These are phyloP conservation scores for Trichoderma reesei DNA, from an alignment of 495 filamentous ascomycete species.

Conservation along the genomic window DNA sequence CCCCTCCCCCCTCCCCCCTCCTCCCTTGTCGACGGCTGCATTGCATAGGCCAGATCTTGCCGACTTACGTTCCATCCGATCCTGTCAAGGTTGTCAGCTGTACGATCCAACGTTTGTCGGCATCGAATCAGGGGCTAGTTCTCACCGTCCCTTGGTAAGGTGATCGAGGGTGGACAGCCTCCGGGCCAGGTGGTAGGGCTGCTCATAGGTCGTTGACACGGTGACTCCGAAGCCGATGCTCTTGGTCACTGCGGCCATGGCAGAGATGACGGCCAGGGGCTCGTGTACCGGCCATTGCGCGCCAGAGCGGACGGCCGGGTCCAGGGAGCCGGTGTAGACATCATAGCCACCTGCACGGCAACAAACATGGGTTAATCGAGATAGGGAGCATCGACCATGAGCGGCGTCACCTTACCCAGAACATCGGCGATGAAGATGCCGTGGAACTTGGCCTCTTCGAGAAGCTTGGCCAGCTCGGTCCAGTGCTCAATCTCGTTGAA, in stretches of 20 bases:
- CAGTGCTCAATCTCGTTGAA: constrained; percentile 48
- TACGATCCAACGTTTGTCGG: not conserved
- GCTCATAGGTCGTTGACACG: constrained; percentile 55
- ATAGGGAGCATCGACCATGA: not conserved
- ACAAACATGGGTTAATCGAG: not conserved
- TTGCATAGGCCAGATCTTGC: not conserved
- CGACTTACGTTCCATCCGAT: constrained; percentile 49
- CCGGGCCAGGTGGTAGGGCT: constrained; percentile 58
- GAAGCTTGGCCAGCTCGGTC: constrained; percentile 46
- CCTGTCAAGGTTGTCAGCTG: constrained; percentile 13
- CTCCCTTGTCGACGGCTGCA: not conserved
- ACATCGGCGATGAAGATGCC: constrained; percentile 56
- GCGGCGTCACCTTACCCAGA: not conserved
- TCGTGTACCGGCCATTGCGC: constrained; percentile 61
- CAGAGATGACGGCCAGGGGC: constrained; percentile 33
- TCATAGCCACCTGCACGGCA: constrained; percentile 45
- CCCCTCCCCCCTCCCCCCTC: too few species aligned
- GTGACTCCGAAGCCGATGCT: constrained; percentile 59
- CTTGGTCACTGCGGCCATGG: constrained; percentile 45
- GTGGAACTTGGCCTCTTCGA: constrained; percentile 52
- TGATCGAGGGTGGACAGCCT: constrained; percentile 58
- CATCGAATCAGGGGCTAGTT: constrained; percentile 10
- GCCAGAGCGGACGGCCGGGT: constrained; percentile 39
- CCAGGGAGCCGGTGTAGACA: constrained; percentile 51
- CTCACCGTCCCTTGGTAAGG: constrained; percentile 50